These are phyloP conservation scores for Theobroma grandiflorum DNA, from an alignment of 441 rosid species.

Conservation along the genomic window DNA sequence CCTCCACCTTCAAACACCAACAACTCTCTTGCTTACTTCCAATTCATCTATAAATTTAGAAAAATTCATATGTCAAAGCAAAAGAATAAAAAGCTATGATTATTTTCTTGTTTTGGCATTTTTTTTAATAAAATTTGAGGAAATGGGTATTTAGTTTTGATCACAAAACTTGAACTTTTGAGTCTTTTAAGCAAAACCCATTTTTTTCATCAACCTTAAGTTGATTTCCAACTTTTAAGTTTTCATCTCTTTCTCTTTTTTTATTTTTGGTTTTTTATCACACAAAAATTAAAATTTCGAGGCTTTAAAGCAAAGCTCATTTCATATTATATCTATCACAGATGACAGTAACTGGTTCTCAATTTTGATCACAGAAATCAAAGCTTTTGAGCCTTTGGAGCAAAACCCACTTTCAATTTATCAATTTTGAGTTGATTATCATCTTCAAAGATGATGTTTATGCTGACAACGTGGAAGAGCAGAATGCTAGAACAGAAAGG, in stretches of 20 bases:
- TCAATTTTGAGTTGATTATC: constrained; percentile 19
- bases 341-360: constrained; percentile 16
- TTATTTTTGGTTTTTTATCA: too few species aligned
- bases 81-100: background rate
- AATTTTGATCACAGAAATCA: constrained; percentile 26
- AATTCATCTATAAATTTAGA: constrained; percentile 21
- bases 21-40: constrained; percentile 28
- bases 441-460: constrained; percentile 55
- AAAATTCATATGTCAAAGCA: constrained; percentile 18
- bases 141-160: constrained; percentile 26
- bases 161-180: constrained; percentile 1
- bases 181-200: constrained; percentile 16
- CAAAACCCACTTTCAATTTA: constrained; percentile 26
- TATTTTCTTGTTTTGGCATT: background rate
- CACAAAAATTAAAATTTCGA: too few species aligned
- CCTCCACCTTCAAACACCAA: constrained; percentile 29
- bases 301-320: background rate
- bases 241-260: too few species aligned
- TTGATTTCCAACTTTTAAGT: too few species aligned
- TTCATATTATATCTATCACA: background rate
- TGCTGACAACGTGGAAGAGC: constrained; percentile 39
- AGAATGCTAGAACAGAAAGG: too few species aligned
- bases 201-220: background rate
- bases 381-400: constrained; percentile 23
- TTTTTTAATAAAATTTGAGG: constrained; percentile 18